Conservation (phyloP, 306 rosid species). For the Citrullus mucosospermus region DNA sequence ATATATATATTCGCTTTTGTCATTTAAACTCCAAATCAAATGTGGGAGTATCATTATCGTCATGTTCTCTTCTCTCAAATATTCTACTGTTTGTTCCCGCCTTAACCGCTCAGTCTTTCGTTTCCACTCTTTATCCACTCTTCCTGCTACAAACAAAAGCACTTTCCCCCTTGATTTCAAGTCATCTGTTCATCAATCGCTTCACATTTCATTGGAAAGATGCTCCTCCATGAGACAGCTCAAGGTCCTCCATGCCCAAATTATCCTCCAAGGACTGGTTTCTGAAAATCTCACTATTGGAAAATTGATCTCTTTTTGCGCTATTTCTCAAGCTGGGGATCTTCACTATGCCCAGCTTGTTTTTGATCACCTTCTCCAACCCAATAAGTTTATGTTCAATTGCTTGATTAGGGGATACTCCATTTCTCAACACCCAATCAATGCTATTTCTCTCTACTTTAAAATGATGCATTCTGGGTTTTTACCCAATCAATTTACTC, state of each 20-base stretch:
- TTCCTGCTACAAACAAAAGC: neutral
- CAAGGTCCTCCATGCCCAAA: conserved; percentile 49
- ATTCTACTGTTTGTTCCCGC: conserved; percentile 30
- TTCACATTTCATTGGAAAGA: conserved; percentile 37
- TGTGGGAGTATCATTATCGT: neutral
- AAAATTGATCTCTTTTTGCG: conserved; percentile 34
- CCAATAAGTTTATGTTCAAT: conserved; percentile 63
- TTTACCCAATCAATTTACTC: conserved; percentile 50
- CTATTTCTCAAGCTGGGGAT: conserved; percentile 21
- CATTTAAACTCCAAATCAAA: neutral
- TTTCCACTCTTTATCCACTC: conserved; percentile 10
- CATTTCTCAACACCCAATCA: conserved; percentile 21
- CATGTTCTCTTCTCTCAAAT: conserved; percentile 22
- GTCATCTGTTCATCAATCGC: conserved; percentile 34
- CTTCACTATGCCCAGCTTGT: conserved; percentile 34
- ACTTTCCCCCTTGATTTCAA: conserved; percentile 24
- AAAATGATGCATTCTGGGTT: conserved; percentile 36
- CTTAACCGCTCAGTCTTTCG: conserved; percentile 5
- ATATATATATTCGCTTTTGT: neutral
- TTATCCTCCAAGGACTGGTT: conserved; percentile 38
- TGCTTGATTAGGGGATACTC: conserved; percentile 57
- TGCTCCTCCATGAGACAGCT: conserved; percentile 44
- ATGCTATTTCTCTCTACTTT: conserved; percentile 28
- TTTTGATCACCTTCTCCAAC: conserved; percentile 32
- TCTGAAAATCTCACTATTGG: conserved; percentile 33